These are phyloP conservation scores for Colletotrichum lupini DNA, from an alignment of 2,329 filamentous ascomycete genomes.

Conservation along the genomic window DNA sequence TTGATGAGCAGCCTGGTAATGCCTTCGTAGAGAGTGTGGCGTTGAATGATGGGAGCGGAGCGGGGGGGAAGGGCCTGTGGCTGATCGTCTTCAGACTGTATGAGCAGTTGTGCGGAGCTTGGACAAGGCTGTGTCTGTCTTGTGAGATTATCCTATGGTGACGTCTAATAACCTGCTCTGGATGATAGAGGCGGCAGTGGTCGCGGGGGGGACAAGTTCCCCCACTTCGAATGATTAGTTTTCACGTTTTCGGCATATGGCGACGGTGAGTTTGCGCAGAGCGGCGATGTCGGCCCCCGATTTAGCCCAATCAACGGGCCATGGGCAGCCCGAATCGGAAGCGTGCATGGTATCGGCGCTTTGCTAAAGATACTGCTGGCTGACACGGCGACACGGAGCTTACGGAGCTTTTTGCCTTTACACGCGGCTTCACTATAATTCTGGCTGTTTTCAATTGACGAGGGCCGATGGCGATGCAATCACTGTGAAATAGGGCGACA, in stretches of 20 bases:
- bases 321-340: not conserved
- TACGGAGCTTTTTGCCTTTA: not conserved
- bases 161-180: no score
- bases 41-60: no score
- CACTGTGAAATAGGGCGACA: not conserved
- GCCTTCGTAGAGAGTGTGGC: no score
- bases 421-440: not conserved
- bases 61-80: no score
- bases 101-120: no score
- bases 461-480: not conserved
- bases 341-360: not conserved
- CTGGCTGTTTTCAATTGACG: not conserved
- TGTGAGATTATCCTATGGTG: no score
- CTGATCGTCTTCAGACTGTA: no score
- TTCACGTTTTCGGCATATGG: not conserved
- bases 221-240: not conserved
- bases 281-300: conserved; percentile 26
- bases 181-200: no score
- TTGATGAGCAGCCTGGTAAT: not conserved
- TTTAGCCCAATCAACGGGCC: not conserved
- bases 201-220: not conserved
- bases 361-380: not conserved
- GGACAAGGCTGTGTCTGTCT: no score
- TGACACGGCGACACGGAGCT: not conserved
- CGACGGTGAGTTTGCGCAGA: not conserved